These are phyloP conservation scores for Leccinum cinnamomeum DNA, from an alignment of 1,284 basidiomycete species.

Conservation along the genomic window DNA sequence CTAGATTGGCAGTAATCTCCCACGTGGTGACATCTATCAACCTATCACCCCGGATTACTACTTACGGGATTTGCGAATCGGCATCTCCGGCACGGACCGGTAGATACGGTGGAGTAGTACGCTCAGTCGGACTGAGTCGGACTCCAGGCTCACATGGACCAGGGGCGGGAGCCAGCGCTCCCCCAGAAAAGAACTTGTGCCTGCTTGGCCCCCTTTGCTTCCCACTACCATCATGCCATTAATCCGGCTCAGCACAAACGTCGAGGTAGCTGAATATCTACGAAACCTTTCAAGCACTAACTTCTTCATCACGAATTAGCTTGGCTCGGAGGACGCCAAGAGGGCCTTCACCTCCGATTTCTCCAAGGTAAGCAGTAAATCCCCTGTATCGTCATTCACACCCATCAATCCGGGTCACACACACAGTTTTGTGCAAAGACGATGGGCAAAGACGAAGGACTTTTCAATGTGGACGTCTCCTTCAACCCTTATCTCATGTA, in stretches of 20 bases:
- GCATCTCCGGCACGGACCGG: neutral
- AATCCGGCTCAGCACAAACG: conserved; percentile 1
- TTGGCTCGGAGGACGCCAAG: neutral
- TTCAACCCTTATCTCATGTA: conserved; percentile 61
- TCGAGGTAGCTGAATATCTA: neutral
- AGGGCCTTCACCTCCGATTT: neutral
- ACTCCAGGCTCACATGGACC: no score
- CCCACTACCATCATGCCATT: neutral
- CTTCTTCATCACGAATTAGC: neutral
- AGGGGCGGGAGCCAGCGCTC: neutral
- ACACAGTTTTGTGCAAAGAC: conserved; percentile 41
- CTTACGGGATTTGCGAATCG: neutral
- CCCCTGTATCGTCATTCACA: neutral
- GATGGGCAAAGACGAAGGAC: conserved; percentile 53
- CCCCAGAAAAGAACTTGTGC: neutral
- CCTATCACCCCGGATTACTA: neutral
- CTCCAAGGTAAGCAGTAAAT: neutral
- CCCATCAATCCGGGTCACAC: neutral
- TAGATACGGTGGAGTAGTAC: neutral
- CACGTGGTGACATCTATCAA: neutral
- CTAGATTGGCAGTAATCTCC: neutral
- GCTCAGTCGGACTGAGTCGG: no score
- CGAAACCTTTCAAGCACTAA: neutral
- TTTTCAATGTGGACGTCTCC: conserved; percentile 51
- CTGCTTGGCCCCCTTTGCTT: neutral